These are phyloP conservation scores for Fusarium bactridioides DNA, from an alignment of 2,329 filamentous ascomycete species.

Conservation along the genomic window DNA sequence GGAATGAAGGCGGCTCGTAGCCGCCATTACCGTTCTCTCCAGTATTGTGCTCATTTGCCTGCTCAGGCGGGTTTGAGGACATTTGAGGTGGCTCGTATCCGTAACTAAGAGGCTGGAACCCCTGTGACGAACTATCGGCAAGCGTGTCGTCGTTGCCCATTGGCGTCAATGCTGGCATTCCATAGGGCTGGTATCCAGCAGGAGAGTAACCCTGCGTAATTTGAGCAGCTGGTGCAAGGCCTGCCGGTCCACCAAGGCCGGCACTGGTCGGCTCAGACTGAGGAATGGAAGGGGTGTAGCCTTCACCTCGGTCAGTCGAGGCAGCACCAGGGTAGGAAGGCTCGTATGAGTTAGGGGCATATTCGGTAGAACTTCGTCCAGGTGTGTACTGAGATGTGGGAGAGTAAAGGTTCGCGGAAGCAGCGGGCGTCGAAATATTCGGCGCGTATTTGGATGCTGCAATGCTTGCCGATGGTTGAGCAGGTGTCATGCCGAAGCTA, in stretches of 20 bases:
- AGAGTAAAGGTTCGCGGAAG: constrained; percentile 42
- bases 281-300: constrained; percentile 31
- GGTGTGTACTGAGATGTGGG: constrained; percentile 62
- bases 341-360: constrained; percentile 49
- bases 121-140: constrained; percentile 37
- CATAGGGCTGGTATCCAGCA: constrained; percentile 43
- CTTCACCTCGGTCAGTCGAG: constrained; percentile 15
- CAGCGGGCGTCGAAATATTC: constrained; percentile 22
- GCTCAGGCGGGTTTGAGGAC: constrained; percentile 31
- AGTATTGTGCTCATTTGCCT: constrained; percentile 18
- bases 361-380: constrained; percentile 43
- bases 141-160: constrained; percentile 10
- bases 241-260: constrained; percentile 11
- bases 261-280: constrained; percentile 16
- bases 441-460: constrained; percentile 52
- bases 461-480: constrained; percentile 47
- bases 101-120: constrained; percentile 58
- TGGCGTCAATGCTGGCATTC: constrained; percentile 36
- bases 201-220: constrained; percentile 33
- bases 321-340: constrained; percentile 38
- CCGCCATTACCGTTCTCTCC: constrained; percentile 49
- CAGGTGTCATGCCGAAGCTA: constrained; percentile 41
- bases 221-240: constrained; percentile 38
- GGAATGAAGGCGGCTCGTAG: constrained; percentile 70
- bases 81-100: constrained; percentile 60